Evolutionary conservation across 495 filamentous ascomycete genomes (phyloP).

Genomic region (Neurospora cerealis): DNA sequence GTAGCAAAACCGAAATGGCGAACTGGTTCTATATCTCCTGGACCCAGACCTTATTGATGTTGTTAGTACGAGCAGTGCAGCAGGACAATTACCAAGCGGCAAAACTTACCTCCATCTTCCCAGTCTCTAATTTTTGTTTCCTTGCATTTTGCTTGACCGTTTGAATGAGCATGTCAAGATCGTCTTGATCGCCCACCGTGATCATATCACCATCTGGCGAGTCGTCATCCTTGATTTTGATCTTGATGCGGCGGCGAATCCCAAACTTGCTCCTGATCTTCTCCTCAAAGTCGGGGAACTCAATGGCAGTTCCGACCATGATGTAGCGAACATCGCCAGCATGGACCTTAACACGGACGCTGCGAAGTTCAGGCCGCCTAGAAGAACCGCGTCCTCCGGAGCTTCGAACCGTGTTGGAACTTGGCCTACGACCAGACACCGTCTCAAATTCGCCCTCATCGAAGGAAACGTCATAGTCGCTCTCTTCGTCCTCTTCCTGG

Average conservation of each 20-base stretch:
- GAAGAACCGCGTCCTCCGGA: slow-evolving; percentile 31
- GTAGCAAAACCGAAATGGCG: neutral
- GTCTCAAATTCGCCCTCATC: slow-evolving; percentile 82
- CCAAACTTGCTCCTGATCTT: slow-evolving; percentile 79
- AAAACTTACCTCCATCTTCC: slow-evolving; percentile 84
- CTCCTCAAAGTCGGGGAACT: slow-evolving; percentile 64
- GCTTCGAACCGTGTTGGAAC: slow-evolving; percentile 28
- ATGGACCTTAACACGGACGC: slow-evolving; percentile 87
- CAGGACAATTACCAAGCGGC: neutral
- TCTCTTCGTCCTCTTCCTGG: slow-evolving; percentile 62
- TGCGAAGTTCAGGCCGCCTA: slow-evolving; percentile 37
- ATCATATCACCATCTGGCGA: slow-evolving; percentile 75
- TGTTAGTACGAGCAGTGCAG: slow-evolving; percentile 10
- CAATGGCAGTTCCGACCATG: slow-evolving; percentile 64
- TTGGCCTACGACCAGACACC: slow-evolving; percentile 40
- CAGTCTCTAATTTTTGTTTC: slow-evolving; percentile 70
- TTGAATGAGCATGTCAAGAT: slow-evolving; percentile 76
- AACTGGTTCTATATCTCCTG: slow-evolving; percentile 39
- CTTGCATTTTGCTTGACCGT: slow-evolving; percentile 55
- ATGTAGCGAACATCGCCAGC: slow-evolving; percentile 89
- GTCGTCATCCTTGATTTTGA: slow-evolving; percentile 79
- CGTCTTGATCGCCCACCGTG: slow-evolving; percentile 92
- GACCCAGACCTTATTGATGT: slow-evolving; percentile 53
- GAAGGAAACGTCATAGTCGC: slow-evolving; percentile 56
- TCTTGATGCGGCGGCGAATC: slow-evolving; percentile 58